Evolutionary conservation across 192 early-diverging fungal genomes (phyloP), one percentile per base, ranked within the genome.

Genomic region (Umbelopsis ramanniana): DNA sequence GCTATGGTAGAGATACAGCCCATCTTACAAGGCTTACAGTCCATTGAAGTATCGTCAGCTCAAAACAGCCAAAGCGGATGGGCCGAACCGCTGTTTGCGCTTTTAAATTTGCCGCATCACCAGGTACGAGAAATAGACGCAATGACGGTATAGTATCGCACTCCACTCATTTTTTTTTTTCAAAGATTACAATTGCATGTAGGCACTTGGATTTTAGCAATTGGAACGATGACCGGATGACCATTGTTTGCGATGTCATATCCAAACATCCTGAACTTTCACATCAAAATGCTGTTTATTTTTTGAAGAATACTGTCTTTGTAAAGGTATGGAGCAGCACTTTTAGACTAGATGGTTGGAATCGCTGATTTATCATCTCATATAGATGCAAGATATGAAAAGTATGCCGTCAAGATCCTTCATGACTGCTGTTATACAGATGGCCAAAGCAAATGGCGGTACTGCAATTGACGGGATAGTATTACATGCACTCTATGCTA

Each of bases 211-310:
- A 63, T n/a, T 63, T 29, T 38, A 29, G 15, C 15, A 9, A 12
- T 35, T 63, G 57, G 57, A 9, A 6, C 5, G 57, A 63, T 12
- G 57, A 63, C 3, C 57, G 57, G 17, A 63, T 63, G 33, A 33
- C 17, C 14, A 1, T 19, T n/a, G 33, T 63, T 37, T 63, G 57
- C 57, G 57, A 63, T 63, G 57, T 63, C 29, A 63, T 63, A 37
- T 29, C 17, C 26, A 29, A n/a, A 15, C 57, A 63, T 35, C 57
- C 57, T 14, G 57, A 63, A 37, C 10, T 63, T 2, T 63, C 33
- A 8, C 57, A 35, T 63, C 57, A 63, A 37, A 63, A 63, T 63
- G 33, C 26, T 29, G 17, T 35, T 29, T 63, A 35, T 63, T 29
- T 11, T 5, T 26, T 63, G 26, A 29, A 63, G 17, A 12, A 37